These are phyloP conservation scores for Codiaeum variegatum DNA, from an alignment of 441 rosid genomes.

Conservation along the genomic window DNA sequence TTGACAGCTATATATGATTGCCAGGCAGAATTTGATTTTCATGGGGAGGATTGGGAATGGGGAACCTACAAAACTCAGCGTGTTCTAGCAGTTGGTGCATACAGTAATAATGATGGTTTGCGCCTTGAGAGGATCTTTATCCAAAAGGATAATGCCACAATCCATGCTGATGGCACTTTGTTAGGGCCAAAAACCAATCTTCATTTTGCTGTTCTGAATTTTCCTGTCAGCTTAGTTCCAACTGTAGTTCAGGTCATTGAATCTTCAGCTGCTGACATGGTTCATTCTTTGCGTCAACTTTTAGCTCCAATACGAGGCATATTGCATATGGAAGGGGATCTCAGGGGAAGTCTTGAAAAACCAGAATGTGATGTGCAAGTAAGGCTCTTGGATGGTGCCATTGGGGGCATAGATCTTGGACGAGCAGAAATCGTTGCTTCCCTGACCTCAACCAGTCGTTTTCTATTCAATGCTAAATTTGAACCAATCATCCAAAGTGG, in stretches of 20 bases:
- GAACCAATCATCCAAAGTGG: slow-evolving; percentile 91
- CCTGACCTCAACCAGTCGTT: slow-evolving; percentile 84
- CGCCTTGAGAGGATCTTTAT: slow-evolving; percentile 91
- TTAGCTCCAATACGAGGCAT: slow-evolving; percentile 91
- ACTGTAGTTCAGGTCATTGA: slow-evolving; percentile 88
- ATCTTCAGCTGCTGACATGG: slow-evolving; percentile 80
- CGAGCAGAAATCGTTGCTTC: slow-evolving; percentile 98
- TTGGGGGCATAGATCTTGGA: slow-evolving; percentile 97
- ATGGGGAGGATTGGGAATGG: slow-evolving; percentile 99
- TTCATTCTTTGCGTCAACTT: slow-evolving; percentile 83
- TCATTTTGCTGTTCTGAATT: slow-evolving; percentile 97
- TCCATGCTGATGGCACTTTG: slow-evolving; percentile 97
- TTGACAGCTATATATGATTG: slow-evolving; percentile 8
- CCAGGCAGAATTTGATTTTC: slow-evolving; percentile 98
- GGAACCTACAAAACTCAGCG: slow-evolving; percentile 92
- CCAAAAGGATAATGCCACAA: slow-evolving; percentile 94
- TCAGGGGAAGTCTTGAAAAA: slow-evolving; percentile 90
- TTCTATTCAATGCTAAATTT: slow-evolving; percentile 91
- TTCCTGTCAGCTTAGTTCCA: slow-evolving; percentile 93
- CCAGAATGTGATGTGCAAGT: slow-evolving; percentile 99
- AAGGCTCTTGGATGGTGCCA: slow-evolving; percentile 91
- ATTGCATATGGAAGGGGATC: slow-evolving; percentile 98
- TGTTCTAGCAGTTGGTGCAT: slow-evolving; percentile 86
- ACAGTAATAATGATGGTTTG: slow-evolving; percentile 93
- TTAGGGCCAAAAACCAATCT: slow-evolving; percentile 93